A percentile compares a stretch with the other conserved stretches of the same genome.
Conservation (phyloP, 768 basidiomycete genomes). For the Fomitopsis serialis region DNA sequence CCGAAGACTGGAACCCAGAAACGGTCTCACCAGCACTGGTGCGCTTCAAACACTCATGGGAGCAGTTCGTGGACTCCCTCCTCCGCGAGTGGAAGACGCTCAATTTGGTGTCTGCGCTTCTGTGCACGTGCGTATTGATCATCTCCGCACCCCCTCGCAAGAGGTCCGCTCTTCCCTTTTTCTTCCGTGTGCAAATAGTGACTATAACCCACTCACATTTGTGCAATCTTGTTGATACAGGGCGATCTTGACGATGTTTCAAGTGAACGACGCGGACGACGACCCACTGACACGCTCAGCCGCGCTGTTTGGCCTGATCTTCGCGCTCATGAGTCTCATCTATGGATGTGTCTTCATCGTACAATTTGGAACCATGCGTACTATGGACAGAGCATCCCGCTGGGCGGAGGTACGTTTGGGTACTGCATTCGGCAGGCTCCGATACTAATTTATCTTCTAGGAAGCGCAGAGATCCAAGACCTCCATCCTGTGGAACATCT, state of each 20-base stretch:
- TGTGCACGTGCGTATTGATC: conserved; percentile 36
- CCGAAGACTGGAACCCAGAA: conserved; percentile 34
- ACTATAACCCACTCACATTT: too few species aligned
- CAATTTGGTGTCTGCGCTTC: conserved; percentile 67
- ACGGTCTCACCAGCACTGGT: conserved; percentile 58
- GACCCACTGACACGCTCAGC: conserved; percentile 61
- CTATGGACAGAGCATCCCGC: conserved; percentile 61
- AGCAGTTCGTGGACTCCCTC: conserved; percentile 65
- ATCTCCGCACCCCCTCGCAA: conserved; percentile 3
- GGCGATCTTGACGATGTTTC: conserved; percentile 67
- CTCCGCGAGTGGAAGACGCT: conserved; percentile 71
- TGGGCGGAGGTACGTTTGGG: conserved; percentile 56
- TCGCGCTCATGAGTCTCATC: conserved; percentile 62
- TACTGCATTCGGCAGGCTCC: neutral
- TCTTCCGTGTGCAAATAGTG: too few species aligned
- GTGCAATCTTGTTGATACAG: conserved; percentile 25
- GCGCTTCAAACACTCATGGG: conserved; percentile 65
- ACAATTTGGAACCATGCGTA: conserved; percentile 66
- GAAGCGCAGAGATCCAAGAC: conserved; percentile 51
- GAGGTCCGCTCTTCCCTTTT: neutral
- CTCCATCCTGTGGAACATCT: conserved; percentile 57
- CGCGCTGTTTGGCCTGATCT: conserved; percentile 60
- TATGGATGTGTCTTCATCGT: conserved; percentile 75
- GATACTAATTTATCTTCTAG: conserved; percentile 26
- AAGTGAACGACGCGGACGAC: conserved; percentile 41